A percentile compares a stretch with the other conserved stretches of the same genome.
phyloP scores from a whole-genome alignment of 768 basidiomycete species.

The Russula compacta region DNA sequence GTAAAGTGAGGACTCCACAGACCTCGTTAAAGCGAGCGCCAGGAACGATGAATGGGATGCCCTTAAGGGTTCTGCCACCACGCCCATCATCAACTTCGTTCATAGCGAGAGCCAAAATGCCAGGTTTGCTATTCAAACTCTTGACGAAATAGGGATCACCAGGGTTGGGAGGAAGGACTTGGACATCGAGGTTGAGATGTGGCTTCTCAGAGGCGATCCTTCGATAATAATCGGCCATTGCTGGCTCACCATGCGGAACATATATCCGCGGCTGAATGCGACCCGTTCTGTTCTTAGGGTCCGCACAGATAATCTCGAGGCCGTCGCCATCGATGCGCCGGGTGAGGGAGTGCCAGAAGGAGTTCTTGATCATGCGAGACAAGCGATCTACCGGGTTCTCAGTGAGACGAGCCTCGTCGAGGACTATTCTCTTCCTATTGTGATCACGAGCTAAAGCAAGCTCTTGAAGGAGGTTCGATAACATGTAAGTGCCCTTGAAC shows the following conservation, averaged over 20 bases:
- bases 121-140: conserved; percentile 89
- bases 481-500: conserved; percentile 92
- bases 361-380: conserved; percentile 94
- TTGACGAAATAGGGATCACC: conserved; percentile 87
- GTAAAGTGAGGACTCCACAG: conserved; percentile 20
- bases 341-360: conserved; percentile 97
- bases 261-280: conserved; percentile 90
- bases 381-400: conserved; percentile 97
- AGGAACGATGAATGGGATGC: conserved; percentile 95
- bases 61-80: conserved; percentile 76
- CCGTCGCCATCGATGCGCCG: conserved; percentile 96
- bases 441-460: conserved; percentile 94
- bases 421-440: conserved; percentile 88
- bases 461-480: conserved; percentile 97
- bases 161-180: conserved; percentile 76
- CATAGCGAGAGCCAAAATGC: conserved; percentile 93
- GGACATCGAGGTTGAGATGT: conserved; percentile 88
- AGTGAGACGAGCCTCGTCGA: conserved; percentile 96
- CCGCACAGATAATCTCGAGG: conserved; percentile 93
- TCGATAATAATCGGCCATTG: conserved; percentile 93
- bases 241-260: conserved; percentile 86
- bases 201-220: conserved; percentile 86
- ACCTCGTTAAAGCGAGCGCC: conserved; percentile 94
- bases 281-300: conserved; percentile 94
- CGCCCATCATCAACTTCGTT: conserved; percentile 74